Conservation (phyloP, 2,329 filamentous ascomycete genomes). For the Colletotrichum tofieldiae region DNA sequence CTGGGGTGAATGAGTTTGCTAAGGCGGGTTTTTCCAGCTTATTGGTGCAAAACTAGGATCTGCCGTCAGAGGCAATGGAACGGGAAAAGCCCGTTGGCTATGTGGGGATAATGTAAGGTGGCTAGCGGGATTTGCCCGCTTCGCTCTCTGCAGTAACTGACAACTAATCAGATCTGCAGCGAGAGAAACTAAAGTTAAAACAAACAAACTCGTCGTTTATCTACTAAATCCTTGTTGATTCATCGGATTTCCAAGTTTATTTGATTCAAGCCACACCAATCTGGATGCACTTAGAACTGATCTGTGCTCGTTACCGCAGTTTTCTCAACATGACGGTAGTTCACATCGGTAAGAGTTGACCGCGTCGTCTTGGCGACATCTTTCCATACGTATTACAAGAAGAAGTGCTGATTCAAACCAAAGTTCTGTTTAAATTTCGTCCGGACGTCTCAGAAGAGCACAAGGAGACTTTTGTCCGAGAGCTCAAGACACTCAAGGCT, state of each 20-base stretch:
- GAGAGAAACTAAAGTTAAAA: too few relatives aligned
- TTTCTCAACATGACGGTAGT: constrained; percentile 4
- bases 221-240: background rate
- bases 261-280: too few relatives aligned
- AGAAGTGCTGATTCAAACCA: background rate
- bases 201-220: too few relatives aligned
- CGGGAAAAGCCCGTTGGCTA: background rate
- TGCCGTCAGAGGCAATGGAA: background rate
- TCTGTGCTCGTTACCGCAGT: background rate
- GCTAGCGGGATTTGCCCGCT: background rate
- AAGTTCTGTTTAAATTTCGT: constrained; percentile 67
- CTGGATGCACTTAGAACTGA: background rate
- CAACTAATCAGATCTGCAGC: too few relatives aligned
- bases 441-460: constrained; percentile 58
- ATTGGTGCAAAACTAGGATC: background rate
- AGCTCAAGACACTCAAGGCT: constrained; percentile 65
- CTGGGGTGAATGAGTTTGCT: background rate
- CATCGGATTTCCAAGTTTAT: too few relatives aligned
- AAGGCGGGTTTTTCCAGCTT: background rate
- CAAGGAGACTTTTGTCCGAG: constrained; percentile 60
- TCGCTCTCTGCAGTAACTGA: background rate
- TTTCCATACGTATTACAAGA: background rate
- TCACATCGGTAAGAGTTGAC: background rate
- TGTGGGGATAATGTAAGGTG: background rate
- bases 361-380: background rate